Conservation (phyloP, 306 rosid genomes). For the Ormosia semicastrata region DNA sequence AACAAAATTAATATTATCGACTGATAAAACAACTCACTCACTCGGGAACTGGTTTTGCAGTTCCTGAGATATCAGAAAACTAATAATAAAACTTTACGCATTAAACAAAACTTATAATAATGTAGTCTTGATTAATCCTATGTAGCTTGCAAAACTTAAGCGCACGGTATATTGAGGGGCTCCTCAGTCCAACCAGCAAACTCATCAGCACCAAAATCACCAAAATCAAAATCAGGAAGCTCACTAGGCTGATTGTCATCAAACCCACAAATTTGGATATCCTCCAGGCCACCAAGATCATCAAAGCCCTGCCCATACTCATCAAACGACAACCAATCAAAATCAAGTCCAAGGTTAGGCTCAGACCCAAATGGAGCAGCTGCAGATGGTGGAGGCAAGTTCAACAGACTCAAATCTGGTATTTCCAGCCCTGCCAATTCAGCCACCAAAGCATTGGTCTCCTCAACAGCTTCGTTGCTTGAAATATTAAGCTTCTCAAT, state of each 20-base stretch:
- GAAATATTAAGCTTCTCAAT: background rate
- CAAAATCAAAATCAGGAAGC: conserved; percentile 80
- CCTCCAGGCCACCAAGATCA: conserved; percentile 45
- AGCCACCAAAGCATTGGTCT: conserved; percentile 2
- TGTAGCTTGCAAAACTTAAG: conserved; percentile 58
- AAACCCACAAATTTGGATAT: conserved; percentile 43
- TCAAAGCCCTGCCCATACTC: conserved; percentile 42
- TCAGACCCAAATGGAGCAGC: conserved; percentile 29
- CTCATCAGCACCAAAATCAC: conserved; percentile 63
- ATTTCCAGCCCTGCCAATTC: conserved; percentile 34
- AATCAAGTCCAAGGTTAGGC: conserved; percentile 22
- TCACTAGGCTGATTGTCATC: conserved; percentile 46
- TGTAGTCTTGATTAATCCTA: background rate
- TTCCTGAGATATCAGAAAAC: conserved; percentile 18
- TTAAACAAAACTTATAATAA: background rate
- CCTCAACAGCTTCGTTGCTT: conserved; percentile 32
- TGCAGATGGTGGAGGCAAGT: conserved; percentile 4
- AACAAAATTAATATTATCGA: conserved; percentile 19
- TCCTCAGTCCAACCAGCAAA: conserved; percentile 68
- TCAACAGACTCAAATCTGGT: conserved; percentile 48
- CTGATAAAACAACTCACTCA: conserved; percentile 18
- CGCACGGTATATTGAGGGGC: conserved; percentile 58
- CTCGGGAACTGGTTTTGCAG: conserved; percentile 31
- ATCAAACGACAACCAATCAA: conserved; percentile 35
- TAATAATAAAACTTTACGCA: background rate